phyloP scores from a whole-genome alignment of 257 asterid species.

The Eucommia ulmoides region DNA sequence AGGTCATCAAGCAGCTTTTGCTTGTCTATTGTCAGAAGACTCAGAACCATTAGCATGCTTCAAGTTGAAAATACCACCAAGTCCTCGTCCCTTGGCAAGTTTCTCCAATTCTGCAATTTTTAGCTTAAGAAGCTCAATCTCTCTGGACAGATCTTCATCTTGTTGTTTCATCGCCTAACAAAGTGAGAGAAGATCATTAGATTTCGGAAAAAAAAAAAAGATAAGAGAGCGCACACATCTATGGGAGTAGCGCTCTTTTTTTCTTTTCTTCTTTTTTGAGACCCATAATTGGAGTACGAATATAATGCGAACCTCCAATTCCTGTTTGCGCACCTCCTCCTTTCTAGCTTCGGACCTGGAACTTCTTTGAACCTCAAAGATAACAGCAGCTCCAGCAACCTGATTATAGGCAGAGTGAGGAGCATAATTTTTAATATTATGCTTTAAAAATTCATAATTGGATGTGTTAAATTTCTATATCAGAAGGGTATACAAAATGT shows the following conservation, averaged over 20 bases:
- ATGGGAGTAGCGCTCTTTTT: not conserved
- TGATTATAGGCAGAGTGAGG: slow-evolving; percentile 13
- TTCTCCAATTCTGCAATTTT: slow-evolving; percentile 39
- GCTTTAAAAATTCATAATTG: too few relatives aligned
- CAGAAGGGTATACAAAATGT: not conserved
- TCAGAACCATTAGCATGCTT: slow-evolving; percentile 9
- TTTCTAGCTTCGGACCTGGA: slow-evolving; percentile 82
- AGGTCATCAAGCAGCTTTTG: too few relatives aligned
- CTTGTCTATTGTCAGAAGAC: not conserved
- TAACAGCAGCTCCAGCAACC: slow-evolving; percentile 70
- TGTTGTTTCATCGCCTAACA: slow-evolving; percentile 39
- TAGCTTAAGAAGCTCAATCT: slow-evolving; percentile 44
- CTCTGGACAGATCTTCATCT: slow-evolving; percentile 49
- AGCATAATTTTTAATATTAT: not conserved
- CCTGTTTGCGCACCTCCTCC: slow-evolving; percentile 57
- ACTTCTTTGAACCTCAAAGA: slow-evolving; percentile 75
- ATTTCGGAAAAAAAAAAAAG: not conserved
- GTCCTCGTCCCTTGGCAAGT: slow-evolving; percentile 31
- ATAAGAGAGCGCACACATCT: not conserved
- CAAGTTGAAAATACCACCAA: slow-evolving; percentile 28
- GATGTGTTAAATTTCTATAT: too few relatives aligned
- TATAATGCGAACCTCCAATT: slow-evolving; percentile 40
- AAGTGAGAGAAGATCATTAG: slow-evolving; percentile 1
- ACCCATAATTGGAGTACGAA: not conserved
- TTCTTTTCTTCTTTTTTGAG: not conserved